Percentiles rank a stretch among this genome's conserved stretches.
Evolutionary conservation across 768 basidiomycete genomes (phyloP).

Genomic region (Agrocybe pediades): DNA sequence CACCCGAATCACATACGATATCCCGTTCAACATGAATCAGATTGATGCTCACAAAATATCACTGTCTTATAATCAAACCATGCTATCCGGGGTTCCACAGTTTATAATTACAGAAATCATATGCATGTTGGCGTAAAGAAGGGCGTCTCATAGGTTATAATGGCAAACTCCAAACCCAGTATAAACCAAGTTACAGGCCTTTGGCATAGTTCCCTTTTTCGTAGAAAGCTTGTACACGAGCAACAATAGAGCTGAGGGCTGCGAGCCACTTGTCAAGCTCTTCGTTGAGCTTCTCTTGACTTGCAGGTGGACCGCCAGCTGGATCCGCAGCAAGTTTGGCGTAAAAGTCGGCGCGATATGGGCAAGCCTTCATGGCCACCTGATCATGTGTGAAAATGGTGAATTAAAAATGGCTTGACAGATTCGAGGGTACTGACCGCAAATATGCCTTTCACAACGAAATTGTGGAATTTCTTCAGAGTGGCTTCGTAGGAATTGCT

Average conservation of each 20-base stretch:
- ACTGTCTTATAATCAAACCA: background rate
- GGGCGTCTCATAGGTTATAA: background rate
- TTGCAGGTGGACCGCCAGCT: constrained; percentile 45
- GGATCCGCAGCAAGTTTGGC: constrained; percentile 64
- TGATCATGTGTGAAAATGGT: constrained; percentile 21
- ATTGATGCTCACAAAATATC: background rate
- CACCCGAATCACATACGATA: too few relatives aligned
- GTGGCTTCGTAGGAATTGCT: constrained; percentile 78
- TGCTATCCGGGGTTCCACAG: background rate
- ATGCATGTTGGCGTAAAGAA: background rate
- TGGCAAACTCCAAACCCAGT: background rate
- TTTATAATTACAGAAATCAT: background rate
- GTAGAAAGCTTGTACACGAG: constrained; percentile 60
- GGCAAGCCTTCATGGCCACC: constrained; percentile 68
- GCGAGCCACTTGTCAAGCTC: constrained; percentile 69
- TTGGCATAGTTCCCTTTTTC: constrained; percentile 58
- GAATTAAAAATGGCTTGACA: background rate
- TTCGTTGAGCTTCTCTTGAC: constrained; percentile 52
- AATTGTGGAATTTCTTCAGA: constrained; percentile 84
- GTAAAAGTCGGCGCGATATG: constrained; percentile 70
- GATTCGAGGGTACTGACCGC: constrained; percentile 39
- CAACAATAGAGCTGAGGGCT: constrained; percentile 57
- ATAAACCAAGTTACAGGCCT: constrained; percentile 34
- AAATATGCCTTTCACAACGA: constrained; percentile 67
- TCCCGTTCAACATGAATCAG: too few relatives aligned